A percentile compares a stretch with the other conserved stretches of the same genome.
phyloP scores from a whole-genome alignment of 2,329 filamentous ascomycete species.

The Epichloe coenophiala region DNA sequence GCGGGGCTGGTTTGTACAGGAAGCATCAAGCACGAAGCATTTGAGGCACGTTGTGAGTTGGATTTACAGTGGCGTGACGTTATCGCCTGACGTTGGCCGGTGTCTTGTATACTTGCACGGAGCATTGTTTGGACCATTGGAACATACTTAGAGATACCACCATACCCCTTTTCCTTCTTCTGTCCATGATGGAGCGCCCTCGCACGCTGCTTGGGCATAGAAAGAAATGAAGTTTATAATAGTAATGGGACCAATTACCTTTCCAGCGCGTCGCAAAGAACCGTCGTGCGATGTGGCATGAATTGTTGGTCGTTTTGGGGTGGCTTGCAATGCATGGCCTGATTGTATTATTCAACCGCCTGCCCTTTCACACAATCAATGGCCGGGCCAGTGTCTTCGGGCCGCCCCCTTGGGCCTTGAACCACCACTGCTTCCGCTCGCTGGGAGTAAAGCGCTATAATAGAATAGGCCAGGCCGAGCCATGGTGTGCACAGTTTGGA shows the following conservation, averaged over 20 bases:
- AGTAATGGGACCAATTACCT: too few relatives aligned
- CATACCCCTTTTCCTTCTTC: constrained; percentile 12
- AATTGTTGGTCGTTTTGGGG: background rate
- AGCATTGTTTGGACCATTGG: constrained; percentile 15
- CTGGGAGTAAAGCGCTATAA: background rate
- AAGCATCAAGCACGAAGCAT: background rate
- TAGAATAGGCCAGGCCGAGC: background rate
- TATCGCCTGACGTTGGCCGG: constrained; percentile 4
- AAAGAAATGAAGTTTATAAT: constrained; percentile 6
- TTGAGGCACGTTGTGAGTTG: background rate
- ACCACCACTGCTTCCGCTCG: too few relatives aligned
- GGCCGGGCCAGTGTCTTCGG: too few relatives aligned
- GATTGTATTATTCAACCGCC: too few relatives aligned
- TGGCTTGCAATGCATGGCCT: too few relatives aligned
- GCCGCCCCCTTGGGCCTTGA: too few relatives aligned
- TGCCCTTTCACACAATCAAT: too few relatives aligned
- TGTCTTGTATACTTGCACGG: constrained; percentile 9
- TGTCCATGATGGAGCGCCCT: constrained; percentile 8
- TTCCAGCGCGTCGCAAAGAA: too few relatives aligned
- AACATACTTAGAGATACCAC: constrained; percentile 22
- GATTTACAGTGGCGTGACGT: constrained; percentile 9
- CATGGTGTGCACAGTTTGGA: background rate
- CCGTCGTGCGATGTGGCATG: too few relatives aligned
- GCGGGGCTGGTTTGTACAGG: background rate
- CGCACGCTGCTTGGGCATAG: constrained; percentile 5